Evolutionary conservation across 306 rosid species (phyloP).

Genomic region (Astragalus membranaceus): DNA sequence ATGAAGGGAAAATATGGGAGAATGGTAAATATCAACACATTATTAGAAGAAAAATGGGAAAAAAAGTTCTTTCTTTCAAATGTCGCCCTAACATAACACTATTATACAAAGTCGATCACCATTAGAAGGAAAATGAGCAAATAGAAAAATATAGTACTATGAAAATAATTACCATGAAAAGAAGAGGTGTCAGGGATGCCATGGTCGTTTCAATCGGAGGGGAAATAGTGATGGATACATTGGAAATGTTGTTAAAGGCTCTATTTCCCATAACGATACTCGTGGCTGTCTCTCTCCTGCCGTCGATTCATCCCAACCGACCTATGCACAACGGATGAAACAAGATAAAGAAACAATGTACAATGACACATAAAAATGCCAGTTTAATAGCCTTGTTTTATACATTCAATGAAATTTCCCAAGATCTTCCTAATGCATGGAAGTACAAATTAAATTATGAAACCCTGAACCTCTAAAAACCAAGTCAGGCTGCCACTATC

Average conservation of each 20-base stretch:
- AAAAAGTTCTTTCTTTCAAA: background rate
- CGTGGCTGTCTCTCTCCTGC: conserved; percentile 86
- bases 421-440: too few relatives aligned
- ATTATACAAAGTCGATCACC: background rate
- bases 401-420: too few relatives aligned
- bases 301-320: conserved; percentile 94
- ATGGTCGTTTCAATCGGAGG: conserved; percentile 78
- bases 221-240: conserved; percentile 90
- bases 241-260: conserved; percentile 85
- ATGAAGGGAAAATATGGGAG: background rate
- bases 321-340: conserved; percentile 34
- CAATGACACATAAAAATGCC: too few relatives aligned
- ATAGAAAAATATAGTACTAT: background rate
- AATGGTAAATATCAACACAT: background rate
- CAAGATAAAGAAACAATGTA: background rate
- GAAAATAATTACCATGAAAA: conserved; percentile 50
- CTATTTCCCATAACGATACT: conserved; percentile 89
- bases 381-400: too few relatives aligned
- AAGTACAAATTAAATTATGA: too few relatives aligned
- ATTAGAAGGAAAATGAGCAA: background rate
- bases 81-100: background rate
- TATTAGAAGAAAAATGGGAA: background rate
- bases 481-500: too few relatives aligned
- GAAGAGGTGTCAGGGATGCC: conserved; percentile 80
- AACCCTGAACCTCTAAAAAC: too few relatives aligned